These are phyloP conservation scores for Salix viminalis DNA, from an alignment of 345 rosid species.

Conservation along the genomic window DNA sequence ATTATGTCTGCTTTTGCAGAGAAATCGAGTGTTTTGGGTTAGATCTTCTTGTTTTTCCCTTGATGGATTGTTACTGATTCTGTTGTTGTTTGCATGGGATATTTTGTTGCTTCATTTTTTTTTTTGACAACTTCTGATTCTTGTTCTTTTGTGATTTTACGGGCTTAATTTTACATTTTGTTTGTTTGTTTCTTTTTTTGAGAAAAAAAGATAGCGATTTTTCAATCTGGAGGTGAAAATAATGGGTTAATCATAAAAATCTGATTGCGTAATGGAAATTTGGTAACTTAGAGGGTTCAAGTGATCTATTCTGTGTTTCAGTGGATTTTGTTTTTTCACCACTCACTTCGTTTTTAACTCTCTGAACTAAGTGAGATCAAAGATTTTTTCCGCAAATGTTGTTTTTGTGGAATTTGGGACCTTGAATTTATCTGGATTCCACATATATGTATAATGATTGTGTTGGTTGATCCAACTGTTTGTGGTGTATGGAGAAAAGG, in stretches of 20 bases:
- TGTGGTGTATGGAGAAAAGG: neutral
- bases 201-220: neutral
- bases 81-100: neutral
- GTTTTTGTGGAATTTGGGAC: neutral
- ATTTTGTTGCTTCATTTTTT: neutral
- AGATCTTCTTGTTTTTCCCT: neutral
- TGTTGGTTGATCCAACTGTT: neutral
- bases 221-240: neutral
- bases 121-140: neutral
- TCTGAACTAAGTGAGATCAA: neutral
- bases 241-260: neutral
- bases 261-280: neutral
- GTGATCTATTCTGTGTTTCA: neutral
- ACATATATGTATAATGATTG: neutral
- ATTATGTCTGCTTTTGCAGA: neutral
- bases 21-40: neutral
- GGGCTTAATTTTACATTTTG: neutral
- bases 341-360: neutral
- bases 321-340: neutral
- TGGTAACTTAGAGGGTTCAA: neutral
- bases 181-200: neutral
- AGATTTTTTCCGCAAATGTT: neutral
- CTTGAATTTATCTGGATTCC: neutral
- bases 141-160: neutral
- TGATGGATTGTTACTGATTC: neutral